These are phyloP conservation scores for Alternaria metachromatica DNA, from an alignment of 2,329 filamentous ascomycete species.

Conservation along the genomic window DNA sequence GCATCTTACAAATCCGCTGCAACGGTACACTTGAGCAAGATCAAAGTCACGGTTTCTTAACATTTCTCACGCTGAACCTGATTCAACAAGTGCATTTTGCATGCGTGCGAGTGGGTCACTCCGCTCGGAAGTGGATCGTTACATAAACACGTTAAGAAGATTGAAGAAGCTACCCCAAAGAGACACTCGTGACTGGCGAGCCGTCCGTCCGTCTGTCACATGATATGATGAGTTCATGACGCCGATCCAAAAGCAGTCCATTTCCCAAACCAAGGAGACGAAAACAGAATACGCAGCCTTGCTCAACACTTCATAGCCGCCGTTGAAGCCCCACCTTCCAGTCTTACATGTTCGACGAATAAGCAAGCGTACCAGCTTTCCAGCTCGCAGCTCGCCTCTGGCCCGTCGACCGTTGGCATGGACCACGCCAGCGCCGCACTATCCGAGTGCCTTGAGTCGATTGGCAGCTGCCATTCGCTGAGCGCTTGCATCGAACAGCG, in stretches of 20 bases:
- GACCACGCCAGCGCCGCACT: constrained; percentile 18
- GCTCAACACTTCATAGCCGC: constrained; percentile 1
- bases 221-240: constrained; percentile 1
- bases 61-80: background rate
- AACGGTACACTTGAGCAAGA: background rate
- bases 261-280: constrained; percentile 8
- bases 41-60: background rate
- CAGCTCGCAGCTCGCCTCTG: constrained; percentile 12
- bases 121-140: constrained; percentile 19
- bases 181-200: background rate
- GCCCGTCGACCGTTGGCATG: constrained; percentile 12
- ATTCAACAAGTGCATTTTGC: constrained; percentile 9
- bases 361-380: constrained; percentile 12
- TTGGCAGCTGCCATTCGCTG: constrained; percentile 36
- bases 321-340: constrained; percentile 2
- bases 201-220: background rate
- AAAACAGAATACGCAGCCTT: constrained; percentile 5
- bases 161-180: constrained; percentile 2
- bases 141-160: constrained; percentile 23
- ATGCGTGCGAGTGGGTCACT: constrained; percentile 3
- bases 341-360: constrained; percentile 21
- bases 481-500: constrained; percentile 36
- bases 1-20: background rate
- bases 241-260: constrained; percentile 13
- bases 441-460: constrained; percentile 8